phyloP scores from a whole-genome alignment of 2,329 filamentous ascomycete genomes.

The Penicillium sp. region DNA sequence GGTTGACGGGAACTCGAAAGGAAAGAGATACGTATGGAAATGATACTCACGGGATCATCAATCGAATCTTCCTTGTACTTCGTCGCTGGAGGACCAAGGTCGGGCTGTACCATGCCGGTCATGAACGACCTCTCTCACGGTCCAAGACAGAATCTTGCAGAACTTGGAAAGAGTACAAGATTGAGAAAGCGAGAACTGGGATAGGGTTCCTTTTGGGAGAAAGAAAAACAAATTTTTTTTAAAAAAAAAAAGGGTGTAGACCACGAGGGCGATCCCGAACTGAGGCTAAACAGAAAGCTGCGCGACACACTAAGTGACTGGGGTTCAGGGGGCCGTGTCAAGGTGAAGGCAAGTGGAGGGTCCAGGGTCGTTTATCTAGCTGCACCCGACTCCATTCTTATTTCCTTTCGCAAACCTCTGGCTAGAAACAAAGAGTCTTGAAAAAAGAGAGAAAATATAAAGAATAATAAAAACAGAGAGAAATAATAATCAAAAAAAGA shows the following conservation, averaged over 20 bases:
- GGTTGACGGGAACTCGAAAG: neutral
- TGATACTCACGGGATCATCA: constrained; percentile 49
- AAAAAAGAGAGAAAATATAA: constrained; percentile 5
- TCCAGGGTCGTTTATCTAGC: constrained; percentile 44
- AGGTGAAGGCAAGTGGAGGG: constrained; percentile 35
- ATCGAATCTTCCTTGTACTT: constrained; percentile 52
- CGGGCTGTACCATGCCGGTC: constrained; percentile 47
- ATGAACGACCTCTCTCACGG: constrained; percentile 35
- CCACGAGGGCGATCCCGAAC: constrained; percentile 22
- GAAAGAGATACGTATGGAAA: constrained; percentile 1
- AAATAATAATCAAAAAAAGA: constrained; percentile 18
- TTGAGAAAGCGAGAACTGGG: constrained; percentile 16
- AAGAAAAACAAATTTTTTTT: constrained; percentile 8
- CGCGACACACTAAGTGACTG: constrained; percentile 29
- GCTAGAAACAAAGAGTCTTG: constrained; percentile 7
- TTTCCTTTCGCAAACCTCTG: constrained; percentile 15
- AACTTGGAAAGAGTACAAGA: constrained; percentile 9
- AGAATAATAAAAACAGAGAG: constrained; percentile 8
- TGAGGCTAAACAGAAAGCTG: constrained; percentile 27
- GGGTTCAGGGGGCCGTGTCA: constrained; percentile 25
- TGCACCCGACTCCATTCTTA: constrained; percentile 32
- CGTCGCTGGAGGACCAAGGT: constrained; percentile 32
- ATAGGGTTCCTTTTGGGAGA: constrained; percentile 7
- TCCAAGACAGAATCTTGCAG: constrained; percentile 20
- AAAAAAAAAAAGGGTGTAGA: constrained; percentile 12